Evolutionary conservation across 2,329 filamentous ascomycete genomes (phyloP).

Genomic region (Stachybotrys chlorohalonatus): DNA sequence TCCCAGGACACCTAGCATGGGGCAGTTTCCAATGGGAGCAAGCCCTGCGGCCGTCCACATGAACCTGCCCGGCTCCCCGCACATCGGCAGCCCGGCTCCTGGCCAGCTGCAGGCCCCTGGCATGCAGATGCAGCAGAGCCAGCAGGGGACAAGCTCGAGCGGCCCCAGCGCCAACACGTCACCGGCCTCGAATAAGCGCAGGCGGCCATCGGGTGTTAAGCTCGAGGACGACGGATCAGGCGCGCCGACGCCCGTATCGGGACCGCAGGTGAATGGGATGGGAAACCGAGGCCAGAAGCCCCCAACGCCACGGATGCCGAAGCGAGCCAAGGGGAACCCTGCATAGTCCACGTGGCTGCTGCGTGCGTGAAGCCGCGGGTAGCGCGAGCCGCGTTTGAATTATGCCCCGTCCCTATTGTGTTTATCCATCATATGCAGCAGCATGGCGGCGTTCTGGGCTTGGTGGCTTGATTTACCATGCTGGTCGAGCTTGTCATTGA

Average conservation of each 20-base stretch:
- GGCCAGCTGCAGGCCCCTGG: constrained; percentile 54
- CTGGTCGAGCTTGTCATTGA: neutral
- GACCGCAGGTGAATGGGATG: constrained; percentile 42
- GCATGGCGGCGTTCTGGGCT: constrained; percentile 26
- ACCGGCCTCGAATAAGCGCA: constrained; percentile 50
- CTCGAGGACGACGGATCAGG: constrained; percentile 43
- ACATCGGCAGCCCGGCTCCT: constrained; percentile 50
- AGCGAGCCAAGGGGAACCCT: constrained; percentile 41
- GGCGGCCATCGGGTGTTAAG: constrained; percentile 49
- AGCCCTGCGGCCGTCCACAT: constrained; percentile 53
- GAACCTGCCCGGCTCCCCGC: constrained; percentile 53
- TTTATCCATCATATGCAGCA: constrained; percentile 22
- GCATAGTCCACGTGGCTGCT: neutral
- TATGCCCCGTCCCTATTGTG: constrained; percentile 14
- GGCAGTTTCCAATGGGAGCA: constrained; percentile 48
- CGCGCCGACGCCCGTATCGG: constrained; percentile 35
- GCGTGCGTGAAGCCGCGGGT: constrained; percentile 11
- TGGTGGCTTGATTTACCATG: constrained; percentile 8
- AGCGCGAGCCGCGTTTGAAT: constrained; percentile 1
- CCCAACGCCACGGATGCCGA: constrained; percentile 47
- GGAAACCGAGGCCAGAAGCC: constrained; percentile 43
- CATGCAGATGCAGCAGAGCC: constrained; percentile 60
- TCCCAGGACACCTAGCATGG: constrained; percentile 45
- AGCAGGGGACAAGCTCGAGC: constrained; percentile 58
- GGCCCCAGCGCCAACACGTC: constrained; percentile 61